Base-by-base conservation (phyloP, 768 basidiomycete genomes). In the Solioccasus polychromus region DNA sequence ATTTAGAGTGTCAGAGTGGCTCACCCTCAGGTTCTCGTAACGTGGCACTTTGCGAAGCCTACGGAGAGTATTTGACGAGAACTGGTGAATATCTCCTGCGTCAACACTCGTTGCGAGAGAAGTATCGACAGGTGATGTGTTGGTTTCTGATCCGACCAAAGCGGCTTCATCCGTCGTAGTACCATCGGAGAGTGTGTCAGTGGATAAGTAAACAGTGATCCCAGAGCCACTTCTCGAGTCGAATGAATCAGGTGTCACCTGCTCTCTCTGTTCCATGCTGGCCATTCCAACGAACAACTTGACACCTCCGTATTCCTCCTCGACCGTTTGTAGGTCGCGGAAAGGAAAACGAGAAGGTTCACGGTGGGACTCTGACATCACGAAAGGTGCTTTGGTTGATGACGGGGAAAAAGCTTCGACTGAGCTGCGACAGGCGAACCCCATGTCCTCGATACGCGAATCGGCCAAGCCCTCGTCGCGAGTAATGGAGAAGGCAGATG, bases 71-170 rank as follows among this genome's bases (percentile, higher is more conserved):
- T 11, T 20, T 1, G 42, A 29, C 17, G 32, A 47, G 14, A 20
- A 35, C 15, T n/a, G 41, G 20, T 8, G 23, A 32, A 11, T 40
- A 8, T 52, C 46, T 17, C 39, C 47, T 8, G 38, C 35, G 19
- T 53, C 45, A 8, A 60, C 36, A n/a, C 51, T 62, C 28, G 60
- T 62, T 29, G 43, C 54, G 3, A 56, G 39, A 22, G 59, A 60
- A 32, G 57, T 49, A 22, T 40, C 24, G 12, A 28, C 23, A 20
- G 32, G 35, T 6, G 47, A 49, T 17, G 34, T 12, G 18, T 18
- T 39, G 11, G 19, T 26, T 22, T 39, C 49, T 19, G 47, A 50
- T 20, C 11, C 15, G 25, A 24, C 19, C 11, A 30, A 37, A 35
- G 17, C 14, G 4, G 6, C 14, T 10, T 12, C 42, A 31, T 22